These are phyloP conservation scores for Anastatica hierochuntica DNA, from an alignment of 345 rosid genomes.

Conservation along the genomic window DNA sequence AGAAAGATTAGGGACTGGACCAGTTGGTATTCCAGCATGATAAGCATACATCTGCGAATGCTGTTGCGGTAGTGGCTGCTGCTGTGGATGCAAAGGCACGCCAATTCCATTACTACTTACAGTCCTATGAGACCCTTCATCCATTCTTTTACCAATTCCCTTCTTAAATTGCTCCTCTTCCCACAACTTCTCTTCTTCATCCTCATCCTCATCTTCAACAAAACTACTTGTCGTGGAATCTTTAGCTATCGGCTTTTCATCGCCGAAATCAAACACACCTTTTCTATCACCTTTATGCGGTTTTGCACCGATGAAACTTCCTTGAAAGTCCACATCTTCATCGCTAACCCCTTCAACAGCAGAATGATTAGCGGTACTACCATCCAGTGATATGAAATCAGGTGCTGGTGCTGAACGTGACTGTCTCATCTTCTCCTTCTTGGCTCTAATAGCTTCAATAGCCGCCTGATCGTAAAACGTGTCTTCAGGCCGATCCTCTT, in stretches of 20 bases:
- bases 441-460: slow-evolving; percentile 57
- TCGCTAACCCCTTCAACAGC: slow-evolving; percentile 60
- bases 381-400: slow-evolving; percentile 68
- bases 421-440: slow-evolving; percentile 53
- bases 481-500: slow-evolving; percentile 25
- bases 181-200: slow-evolving; percentile 84
- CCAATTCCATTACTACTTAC: slow-evolving; percentile 21
- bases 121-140: slow-evolving; percentile 42
- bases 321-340: slow-evolving; percentile 62
- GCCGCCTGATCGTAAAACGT: slow-evolving; percentile 40
- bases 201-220: slow-evolving; percentile 51
- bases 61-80: slow-evolving; percentile 13
- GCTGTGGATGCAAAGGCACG: slow-evolving; percentile 20
- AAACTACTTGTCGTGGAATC: slow-evolving; percentile 9
- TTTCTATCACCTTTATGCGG: slow-evolving; percentile 26
- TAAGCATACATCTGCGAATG: slow-evolving; percentile 34
- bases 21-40: slow-evolving; percentile 21
- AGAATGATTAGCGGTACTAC: slow-evolving; percentile 33
- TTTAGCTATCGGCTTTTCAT: slow-evolving; percentile 27
- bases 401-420: slow-evolving; percentile 49
- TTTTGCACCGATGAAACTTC: slow-evolving; percentile 47
- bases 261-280: slow-evolving; percentile 65
- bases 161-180: slow-evolving; percentile 90
- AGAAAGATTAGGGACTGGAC: slow-evolving; percentile 20
- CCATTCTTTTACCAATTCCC: slow-evolving; percentile 81